Conservation (phyloP, 2,329 filamentous ascomycete species). For the Aspergillus sp. region DNA sequence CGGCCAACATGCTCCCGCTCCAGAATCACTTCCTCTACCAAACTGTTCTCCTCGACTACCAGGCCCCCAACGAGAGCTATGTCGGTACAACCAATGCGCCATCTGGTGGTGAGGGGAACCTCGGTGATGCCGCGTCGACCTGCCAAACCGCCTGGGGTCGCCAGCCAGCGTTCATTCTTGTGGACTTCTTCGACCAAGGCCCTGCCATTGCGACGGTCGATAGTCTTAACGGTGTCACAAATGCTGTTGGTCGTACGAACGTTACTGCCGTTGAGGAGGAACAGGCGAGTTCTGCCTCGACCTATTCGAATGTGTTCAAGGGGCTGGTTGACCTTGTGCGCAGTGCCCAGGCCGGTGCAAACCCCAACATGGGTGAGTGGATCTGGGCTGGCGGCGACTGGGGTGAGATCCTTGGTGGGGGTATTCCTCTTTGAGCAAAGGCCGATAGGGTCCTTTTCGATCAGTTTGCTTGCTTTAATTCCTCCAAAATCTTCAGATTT, state of each 20-base stretch:
- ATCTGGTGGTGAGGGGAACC: slow-evolving; percentile 58
- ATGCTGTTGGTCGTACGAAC: slow-evolving; percentile 49
- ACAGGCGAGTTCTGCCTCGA: slow-evolving; percentile 30
- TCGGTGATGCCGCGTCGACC: slow-evolving; percentile 53
- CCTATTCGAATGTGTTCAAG: slow-evolving; percentile 42
- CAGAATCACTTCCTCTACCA: slow-evolving; percentile 81
- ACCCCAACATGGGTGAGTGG: slow-evolving; percentile 48
- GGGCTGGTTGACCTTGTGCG: slow-evolving; percentile 44
- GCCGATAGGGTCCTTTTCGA: neutral
- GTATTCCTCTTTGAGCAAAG: slow-evolving; percentile 37
- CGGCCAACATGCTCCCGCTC: slow-evolving; percentile 67
- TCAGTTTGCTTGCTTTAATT: neutral
- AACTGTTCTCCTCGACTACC: slow-evolving; percentile 56
- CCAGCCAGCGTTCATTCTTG: slow-evolving; percentile 73
- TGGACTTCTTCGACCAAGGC: slow-evolving; percentile 79
- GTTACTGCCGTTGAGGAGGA: slow-evolving; percentile 33
- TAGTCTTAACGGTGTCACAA: slow-evolving; percentile 63
- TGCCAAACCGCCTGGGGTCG: slow-evolving; percentile 65
- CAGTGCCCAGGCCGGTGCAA: slow-evolving; percentile 42
- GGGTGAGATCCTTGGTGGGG: slow-evolving; percentile 45
- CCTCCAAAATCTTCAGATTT: neutral
- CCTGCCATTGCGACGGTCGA: slow-evolving; percentile 73
- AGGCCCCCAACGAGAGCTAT: slow-evolving; percentile 64
- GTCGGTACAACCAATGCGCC: slow-evolving; percentile 70
- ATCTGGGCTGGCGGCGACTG: slow-evolving; percentile 50